phyloP scores from a whole-genome alignment of 129 eudicot genomes.

The Deinandra increscens region DNA sequence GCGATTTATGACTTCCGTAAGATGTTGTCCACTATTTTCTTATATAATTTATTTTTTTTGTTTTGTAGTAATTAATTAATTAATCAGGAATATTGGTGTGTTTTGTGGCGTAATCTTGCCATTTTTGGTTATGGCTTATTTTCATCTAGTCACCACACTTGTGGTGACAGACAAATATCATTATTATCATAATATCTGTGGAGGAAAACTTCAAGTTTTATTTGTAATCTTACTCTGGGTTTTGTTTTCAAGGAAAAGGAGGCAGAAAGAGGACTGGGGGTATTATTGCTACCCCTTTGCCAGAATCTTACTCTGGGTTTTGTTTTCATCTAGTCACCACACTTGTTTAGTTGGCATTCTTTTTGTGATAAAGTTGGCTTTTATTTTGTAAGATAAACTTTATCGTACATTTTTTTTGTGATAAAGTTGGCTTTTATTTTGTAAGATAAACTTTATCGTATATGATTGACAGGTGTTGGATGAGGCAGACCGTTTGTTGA shows the following conservation, averaged over 20 bases:
- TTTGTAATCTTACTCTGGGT: slow-evolving; percentile 11
- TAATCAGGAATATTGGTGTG: not conserved
- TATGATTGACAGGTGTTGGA: slow-evolving; percentile 66
- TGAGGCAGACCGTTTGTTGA: slow-evolving; percentile 91
- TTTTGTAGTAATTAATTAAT: slow-evolving; percentile 14
- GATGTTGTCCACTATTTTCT: not conserved
- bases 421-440: not conserved
- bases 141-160: not conserved
- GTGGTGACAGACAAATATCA: not conserved
- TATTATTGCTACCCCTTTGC: slow-evolving; percentile 38
- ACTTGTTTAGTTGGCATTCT: too few relatives aligned
- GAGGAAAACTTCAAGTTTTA: slow-evolving; percentile 10
- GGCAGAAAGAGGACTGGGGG: too few relatives aligned
- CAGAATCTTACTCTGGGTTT: too few relatives aligned
- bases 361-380: not conserved
- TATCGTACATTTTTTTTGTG: not conserved
- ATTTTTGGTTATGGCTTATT: slow-evolving; percentile 14
- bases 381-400: not conserved
- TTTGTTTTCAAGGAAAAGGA: slow-evolving; percentile 25
- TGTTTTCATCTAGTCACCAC: too few relatives aligned
- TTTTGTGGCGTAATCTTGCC: not conserved
- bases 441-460: not conserved
- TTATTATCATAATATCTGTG: not conserved
- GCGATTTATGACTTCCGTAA: too few relatives aligned
- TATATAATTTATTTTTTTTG: not conserved